phyloP scores from a whole-genome alignment of 2,329 filamentous ascomycete genomes.

The Talaromyces amestolkiae region DNA sequence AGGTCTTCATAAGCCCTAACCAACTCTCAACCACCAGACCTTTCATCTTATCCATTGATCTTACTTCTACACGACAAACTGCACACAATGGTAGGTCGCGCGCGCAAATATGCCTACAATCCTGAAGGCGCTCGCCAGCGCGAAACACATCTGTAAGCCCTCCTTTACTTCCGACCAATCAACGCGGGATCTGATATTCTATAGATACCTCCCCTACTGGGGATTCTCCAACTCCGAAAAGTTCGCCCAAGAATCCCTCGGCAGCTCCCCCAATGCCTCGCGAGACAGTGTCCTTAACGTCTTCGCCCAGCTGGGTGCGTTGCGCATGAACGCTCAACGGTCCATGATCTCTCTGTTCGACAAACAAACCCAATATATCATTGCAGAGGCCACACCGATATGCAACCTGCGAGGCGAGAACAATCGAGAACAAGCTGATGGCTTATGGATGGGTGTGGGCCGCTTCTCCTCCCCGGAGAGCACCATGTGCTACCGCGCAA shows the following conservation, averaged over 20 bases:
- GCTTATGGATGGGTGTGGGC: background rate
- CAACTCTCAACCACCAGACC: background rate
- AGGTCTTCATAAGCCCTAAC: background rate
- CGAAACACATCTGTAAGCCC: background rate
- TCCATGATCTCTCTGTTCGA: slow-evolving; percentile 55
- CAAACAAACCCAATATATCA: background rate
- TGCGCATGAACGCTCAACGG: slow-evolving; percentile 45
- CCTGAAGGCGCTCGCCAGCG: background rate
- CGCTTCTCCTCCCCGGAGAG: background rate
- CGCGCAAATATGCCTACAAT: slow-evolving; percentile 1
- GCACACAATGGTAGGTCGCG: background rate
- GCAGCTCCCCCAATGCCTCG: slow-evolving; percentile 18
- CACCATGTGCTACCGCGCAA: background rate
- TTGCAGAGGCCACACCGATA: background rate
- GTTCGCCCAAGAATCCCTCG: background rate
- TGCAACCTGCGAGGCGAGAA: background rate
- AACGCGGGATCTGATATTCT: background rate
- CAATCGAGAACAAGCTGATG: background rate
- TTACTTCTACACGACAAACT: background rate
- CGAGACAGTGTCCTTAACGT: slow-evolving; percentile 44
- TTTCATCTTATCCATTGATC: too few species aligned
- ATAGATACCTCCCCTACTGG: background rate
- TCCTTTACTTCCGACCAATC: background rate
- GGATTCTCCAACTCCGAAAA: background rate
- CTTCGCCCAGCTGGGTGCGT: slow-evolving; percentile 51